Conservation (phyloP, 2,329 filamentous ascomycete species). For the Zymoseptoria ardabiliae region DNA sequence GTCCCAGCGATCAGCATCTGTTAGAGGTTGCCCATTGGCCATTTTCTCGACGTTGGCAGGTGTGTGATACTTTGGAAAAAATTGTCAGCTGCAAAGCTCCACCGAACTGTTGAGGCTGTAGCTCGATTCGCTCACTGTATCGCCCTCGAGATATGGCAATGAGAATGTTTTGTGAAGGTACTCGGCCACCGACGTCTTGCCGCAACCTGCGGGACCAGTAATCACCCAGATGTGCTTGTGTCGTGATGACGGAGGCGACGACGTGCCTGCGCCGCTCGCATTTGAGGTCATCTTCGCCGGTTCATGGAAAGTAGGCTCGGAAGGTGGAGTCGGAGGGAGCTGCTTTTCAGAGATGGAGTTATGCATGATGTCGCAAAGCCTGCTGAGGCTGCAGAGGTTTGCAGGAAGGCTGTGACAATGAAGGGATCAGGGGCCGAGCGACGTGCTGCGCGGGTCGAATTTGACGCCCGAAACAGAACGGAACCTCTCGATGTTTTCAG, state of each 20-base stretch:
- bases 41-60: slow-evolving; percentile 66
- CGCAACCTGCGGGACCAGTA: slow-evolving; percentile 47
- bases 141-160: slow-evolving; percentile 45
- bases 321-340: slow-evolving; percentile 17
- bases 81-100: neutral
- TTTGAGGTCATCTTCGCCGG: slow-evolving; percentile 12
- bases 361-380: slow-evolving; percentile 1
- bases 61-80: slow-evolving; percentile 39
- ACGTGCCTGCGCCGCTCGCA: neutral
- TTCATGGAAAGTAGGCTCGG: slow-evolving; percentile 11
- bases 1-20: slow-evolving; percentile 93
- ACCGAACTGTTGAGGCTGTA: neutral
- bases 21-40: slow-evolving; percentile 73
- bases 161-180: slow-evolving; percentile 37
- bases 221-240: slow-evolving; percentile 46
- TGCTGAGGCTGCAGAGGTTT: neutral
- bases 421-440: neutral
- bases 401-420: neutral
- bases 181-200: slow-evolving; percentile 47
- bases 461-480: neutral
- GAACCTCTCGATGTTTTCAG: neutral
- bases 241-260: slow-evolving; percentile 20
- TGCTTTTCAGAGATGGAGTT: slow-evolving; percentile 2
- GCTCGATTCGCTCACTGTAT: slow-evolving; percentile 35
- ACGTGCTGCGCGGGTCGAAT: no score